A percentile compares a stretch with the other conserved stretches of the same genome.
These are phyloP conservation scores for Cercospora sp. DNA, from an alignment of 2,329 filamentous ascomycete genomes.

Conservation along the genomic window DNA sequence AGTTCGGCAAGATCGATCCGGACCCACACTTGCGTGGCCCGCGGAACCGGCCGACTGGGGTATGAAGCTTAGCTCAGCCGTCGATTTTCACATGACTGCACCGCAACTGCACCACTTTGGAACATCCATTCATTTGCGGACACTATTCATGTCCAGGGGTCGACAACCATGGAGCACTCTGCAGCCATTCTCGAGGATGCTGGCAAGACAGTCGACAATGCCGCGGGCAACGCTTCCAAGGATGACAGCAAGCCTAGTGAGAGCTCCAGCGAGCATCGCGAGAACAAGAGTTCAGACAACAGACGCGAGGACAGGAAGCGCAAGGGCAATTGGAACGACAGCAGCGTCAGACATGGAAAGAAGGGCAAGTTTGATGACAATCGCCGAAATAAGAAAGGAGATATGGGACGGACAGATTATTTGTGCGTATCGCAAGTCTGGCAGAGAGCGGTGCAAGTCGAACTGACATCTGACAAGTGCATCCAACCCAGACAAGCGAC, in stretches of 20 bases:
- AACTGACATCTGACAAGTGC: constrained; percentile 46
- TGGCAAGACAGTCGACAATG: constrained; percentile 25
- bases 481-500: constrained; percentile 50
- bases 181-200: constrained; percentile 37
- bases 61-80: not conserved
- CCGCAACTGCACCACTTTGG: not conserved
- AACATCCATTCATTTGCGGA: not conserved
- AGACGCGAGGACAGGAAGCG: constrained; percentile 30
- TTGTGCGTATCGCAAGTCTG: constrained; percentile 51
- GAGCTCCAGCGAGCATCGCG: constrained; percentile 6
- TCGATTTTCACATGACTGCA: constrained; percentile 12
- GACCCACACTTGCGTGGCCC: not conserved
- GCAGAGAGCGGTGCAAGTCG: constrained; percentile 22
- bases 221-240: constrained; percentile 23
- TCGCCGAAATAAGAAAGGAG: constrained; percentile 57
- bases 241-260: constrained; percentile 10
- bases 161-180: constrained; percentile 36
- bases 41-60: not conserved
- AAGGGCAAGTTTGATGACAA: constrained; percentile 33
- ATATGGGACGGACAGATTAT: constrained; percentile 67
- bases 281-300: constrained; percentile 21
- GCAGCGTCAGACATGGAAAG: constrained; percentile 29
- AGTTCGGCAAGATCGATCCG: not conserved
- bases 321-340: constrained; percentile 33
- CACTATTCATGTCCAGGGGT: constrained; percentile 1